Evolutionary conservation across 495 filamentous ascomycete species (phyloP).

Genomic region (Cercophora sp.): DNA sequence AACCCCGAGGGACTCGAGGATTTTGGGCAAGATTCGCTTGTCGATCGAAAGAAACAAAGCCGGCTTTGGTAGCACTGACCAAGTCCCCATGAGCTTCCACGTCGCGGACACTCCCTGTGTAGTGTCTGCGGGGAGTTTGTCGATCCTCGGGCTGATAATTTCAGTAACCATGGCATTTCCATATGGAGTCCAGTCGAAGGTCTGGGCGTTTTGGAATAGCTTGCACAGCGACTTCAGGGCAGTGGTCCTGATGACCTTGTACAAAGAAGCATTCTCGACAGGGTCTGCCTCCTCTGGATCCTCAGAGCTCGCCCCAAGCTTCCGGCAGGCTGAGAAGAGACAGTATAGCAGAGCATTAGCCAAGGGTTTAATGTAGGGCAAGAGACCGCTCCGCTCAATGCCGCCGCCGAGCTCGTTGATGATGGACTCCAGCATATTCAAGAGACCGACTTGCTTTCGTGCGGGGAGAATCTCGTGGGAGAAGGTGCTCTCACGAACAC

Average conservation of each 20-base stretch:
- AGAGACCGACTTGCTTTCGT: slow-evolving; percentile 79
- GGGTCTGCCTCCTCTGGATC: slow-evolving; percentile 48
- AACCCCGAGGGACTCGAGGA: slow-evolving; percentile 67
- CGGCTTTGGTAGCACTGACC: slow-evolving; percentile 64
- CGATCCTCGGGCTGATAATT: slow-evolving; percentile 68
- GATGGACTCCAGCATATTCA: slow-evolving; percentile 88
- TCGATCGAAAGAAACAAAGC: slow-evolving; percentile 67
- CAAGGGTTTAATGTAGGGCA: slow-evolving; percentile 56
- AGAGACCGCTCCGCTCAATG: too few relatives aligned
- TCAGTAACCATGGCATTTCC: slow-evolving; percentile 66
- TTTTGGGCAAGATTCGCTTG: slow-evolving; percentile 56
- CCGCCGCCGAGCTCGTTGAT: slow-evolving; percentile 73
- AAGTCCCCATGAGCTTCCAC: slow-evolving; percentile 74
- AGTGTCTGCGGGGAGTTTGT: slow-evolving; percentile 79
- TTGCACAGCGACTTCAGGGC: slow-evolving; percentile 75
- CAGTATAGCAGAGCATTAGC: slow-evolving; percentile 76
- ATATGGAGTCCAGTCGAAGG: slow-evolving; percentile 67
- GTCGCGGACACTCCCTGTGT: slow-evolving; percentile 82
- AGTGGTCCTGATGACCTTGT: slow-evolving; percentile 66
- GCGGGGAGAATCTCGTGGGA: slow-evolving; percentile 51
- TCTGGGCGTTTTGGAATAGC: slow-evolving; percentile 64
- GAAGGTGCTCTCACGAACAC: slow-evolving; percentile 47
- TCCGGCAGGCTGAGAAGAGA: slow-evolving; percentile 64
- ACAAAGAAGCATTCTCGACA: slow-evolving; percentile 49
- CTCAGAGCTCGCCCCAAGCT: slow-evolving; percentile 38